Evolutionary conservation across 805 yeast genomes (phyloP).

Genomic region (Alloascoidea hylecoeti): DNA sequence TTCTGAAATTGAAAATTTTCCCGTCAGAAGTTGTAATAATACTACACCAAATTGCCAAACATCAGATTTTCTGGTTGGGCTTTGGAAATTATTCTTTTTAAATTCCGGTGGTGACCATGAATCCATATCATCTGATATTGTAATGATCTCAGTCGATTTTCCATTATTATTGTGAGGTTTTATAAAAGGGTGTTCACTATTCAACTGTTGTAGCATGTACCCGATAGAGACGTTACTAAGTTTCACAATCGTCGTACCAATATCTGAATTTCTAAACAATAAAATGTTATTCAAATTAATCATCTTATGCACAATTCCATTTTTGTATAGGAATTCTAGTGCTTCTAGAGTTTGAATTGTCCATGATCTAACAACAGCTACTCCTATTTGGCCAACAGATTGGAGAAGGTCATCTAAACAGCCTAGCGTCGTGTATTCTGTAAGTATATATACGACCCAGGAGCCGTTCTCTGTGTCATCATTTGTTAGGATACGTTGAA

Average conservation of each 20-base stretch:
- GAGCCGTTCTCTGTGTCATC: slow-evolving; percentile 13
- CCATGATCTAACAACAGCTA: slow-evolving; percentile 80
- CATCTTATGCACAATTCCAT: slow-evolving; percentile 67
- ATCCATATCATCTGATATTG: slow-evolving; percentile 7
- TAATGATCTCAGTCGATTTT: slow-evolving; percentile 2
- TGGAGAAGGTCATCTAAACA: slow-evolving; percentile 51
- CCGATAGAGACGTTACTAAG: slow-evolving; percentile 49
- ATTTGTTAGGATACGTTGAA: slow-evolving; percentile 43
- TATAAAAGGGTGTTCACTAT: slow-evolving; percentile 16
- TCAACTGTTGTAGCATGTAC: slow-evolving; percentile 16
- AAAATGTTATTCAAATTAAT: slow-evolving; percentile 48
- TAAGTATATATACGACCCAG: slow-evolving; percentile 60
- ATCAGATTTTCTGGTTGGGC: slow-evolving; percentile 69
- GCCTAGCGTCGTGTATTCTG: slow-evolving; percentile 47
- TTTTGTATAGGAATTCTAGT: slow-evolving; percentile 69
- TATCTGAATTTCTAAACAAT: slow-evolving; percentile 32
- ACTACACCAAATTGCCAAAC: slow-evolving; percentile 87
- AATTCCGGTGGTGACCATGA: slow-evolving; percentile 79
- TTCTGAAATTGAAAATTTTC: slow-evolving; percentile 37
- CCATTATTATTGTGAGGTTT: slow-evolving; percentile 3
- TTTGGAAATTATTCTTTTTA: slow-evolving; percentile 13
- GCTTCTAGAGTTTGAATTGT: slow-evolving; percentile 77
- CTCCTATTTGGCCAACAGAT: slow-evolving; percentile 50
- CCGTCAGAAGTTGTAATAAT: slow-evolving; percentile 51
- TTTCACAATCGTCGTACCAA: slow-evolving; percentile 44